These are phyloP conservation scores for Ceratobasidium sp. DNA, from an alignment of 1,284 basidiomycete species.

Conservation along the genomic window DNA sequence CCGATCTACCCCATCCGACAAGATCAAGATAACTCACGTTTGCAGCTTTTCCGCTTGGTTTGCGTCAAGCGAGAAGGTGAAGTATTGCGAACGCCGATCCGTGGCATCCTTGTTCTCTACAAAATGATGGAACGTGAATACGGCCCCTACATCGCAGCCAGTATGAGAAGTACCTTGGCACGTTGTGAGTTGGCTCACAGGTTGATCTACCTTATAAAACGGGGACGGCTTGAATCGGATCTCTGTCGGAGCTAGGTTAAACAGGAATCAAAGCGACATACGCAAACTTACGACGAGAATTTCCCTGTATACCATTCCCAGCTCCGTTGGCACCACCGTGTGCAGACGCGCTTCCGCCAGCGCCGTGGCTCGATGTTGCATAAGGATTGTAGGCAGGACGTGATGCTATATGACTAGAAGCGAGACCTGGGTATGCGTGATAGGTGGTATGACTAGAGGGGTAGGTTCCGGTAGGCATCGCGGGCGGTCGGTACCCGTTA, in stretches of 20 bases:
- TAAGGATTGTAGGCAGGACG: conserved; percentile 38
- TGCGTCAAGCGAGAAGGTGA: conserved; percentile 72
- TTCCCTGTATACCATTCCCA: conserved; percentile 6
- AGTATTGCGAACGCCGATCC: conserved; percentile 75
- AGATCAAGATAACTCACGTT: conserved; percentile 61
- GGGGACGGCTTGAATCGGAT: conserved; percentile 85
- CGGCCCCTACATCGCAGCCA: background rate
- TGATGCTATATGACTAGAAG: conserved; percentile 21
- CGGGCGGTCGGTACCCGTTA: conserved; percentile 16
- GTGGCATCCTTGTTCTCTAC: conserved; percentile 79
- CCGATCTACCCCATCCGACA: conserved; percentile 1
- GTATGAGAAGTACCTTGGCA: conserved; percentile 73
- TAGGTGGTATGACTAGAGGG: conserved; percentile 16
- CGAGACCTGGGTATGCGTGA: conserved; percentile 35
- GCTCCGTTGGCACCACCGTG: conserved; percentile 7
- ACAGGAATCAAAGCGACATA: background rate
- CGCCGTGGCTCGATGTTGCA: conserved; percentile 32
- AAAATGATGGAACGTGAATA: background rate
- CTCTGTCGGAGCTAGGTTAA: conserved; percentile 57
- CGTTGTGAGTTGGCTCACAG: conserved; percentile 73
- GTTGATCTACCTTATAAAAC: conserved; percentile 77
- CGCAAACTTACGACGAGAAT: conserved; percentile 32
- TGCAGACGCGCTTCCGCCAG: conserved; percentile 21
- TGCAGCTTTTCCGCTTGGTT: conserved; percentile 76
- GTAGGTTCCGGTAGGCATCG: conserved; percentile 39